Conservation (phyloP, 805 yeast genomes). For the Pichia phayaonensis region DNA sequence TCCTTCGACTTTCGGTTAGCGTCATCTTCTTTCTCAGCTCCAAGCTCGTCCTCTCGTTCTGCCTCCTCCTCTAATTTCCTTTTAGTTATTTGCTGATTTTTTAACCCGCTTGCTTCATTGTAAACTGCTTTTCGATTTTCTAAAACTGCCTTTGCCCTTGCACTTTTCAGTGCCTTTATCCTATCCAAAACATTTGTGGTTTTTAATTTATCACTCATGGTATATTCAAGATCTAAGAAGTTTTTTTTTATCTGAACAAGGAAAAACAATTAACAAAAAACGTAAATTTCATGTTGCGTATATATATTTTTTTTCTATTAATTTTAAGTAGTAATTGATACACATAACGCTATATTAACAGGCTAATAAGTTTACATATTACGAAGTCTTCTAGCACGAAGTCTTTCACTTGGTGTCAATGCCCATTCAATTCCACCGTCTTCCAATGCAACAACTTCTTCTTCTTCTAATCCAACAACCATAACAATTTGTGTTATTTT, state of each 20-base stretch:
- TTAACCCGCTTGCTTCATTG: slow-evolving; percentile 7
- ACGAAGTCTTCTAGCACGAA: slow-evolving; percentile 41
- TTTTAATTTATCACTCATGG: not conserved
- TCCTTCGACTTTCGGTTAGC: not conserved
- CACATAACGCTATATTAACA: no score
- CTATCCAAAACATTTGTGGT: not conserved
- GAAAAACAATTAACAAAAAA: not conserved
- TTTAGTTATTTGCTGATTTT: not conserved
- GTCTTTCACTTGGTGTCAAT: slow-evolving; percentile 67
- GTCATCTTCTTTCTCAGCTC: not conserved
- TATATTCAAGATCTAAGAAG: not conserved
- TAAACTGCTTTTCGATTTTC: slow-evolving; percentile 11
- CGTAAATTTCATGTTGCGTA: not conserved
- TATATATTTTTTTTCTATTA: not conserved
- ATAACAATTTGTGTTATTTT: slow-evolving; percentile 79
- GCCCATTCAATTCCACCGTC: slow-evolving; percentile 47
- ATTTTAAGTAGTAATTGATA: no score
- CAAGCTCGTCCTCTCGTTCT: not conserved
- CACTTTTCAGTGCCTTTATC: slow-evolving; percentile 3
- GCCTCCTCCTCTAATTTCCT: not conserved
- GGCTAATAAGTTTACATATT: not conserved
- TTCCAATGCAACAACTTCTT: slow-evolving; percentile 27
- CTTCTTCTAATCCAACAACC: slow-evolving; percentile 72
- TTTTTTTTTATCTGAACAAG: not conserved
- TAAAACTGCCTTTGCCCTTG: slow-evolving; percentile 1